These are phyloP conservation scores for Amanita brunnescens DNA, from an alignment of 768 basidiomycete species.

Conservation along the genomic window DNA sequence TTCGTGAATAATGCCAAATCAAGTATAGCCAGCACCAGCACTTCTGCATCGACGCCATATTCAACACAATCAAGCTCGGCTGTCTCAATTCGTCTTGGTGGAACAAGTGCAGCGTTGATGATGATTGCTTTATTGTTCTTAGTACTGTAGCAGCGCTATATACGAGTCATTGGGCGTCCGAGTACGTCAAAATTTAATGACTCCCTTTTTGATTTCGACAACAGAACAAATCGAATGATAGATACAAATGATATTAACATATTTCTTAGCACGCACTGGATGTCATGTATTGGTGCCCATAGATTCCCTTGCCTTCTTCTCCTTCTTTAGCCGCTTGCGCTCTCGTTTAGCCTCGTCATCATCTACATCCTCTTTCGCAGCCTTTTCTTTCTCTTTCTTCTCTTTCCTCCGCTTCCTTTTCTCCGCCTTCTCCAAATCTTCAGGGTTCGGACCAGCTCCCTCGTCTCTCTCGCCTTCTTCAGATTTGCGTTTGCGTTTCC, in stretches of 20 bases:
- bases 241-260: not conserved
- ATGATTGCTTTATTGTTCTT: slow-evolving; percentile 23
- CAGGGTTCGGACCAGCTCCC: slow-evolving; percentile 22
- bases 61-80: slow-evolving; percentile 19
- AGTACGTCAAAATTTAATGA: not conserved
- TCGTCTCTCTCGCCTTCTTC: slow-evolving; percentile 31
- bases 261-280: not conserved
- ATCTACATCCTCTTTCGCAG: slow-evolving; percentile 35
- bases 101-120: slow-evolving; percentile 21
- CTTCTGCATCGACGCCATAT: slow-evolving; percentile 13
- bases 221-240: too few relatives aligned
- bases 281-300: slow-evolving; percentile 26
- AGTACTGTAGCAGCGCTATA: slow-evolving; percentile 19
- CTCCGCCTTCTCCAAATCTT: slow-evolving; percentile 43
- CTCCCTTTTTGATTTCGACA: too few relatives aligned
- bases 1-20: slow-evolving; percentile 48
- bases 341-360: slow-evolving; percentile 57
- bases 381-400: slow-evolving; percentile 46
- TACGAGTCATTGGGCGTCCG: not conserved
- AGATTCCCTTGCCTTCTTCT: slow-evolving; percentile 49
- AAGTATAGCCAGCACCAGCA: slow-evolving; percentile 7
- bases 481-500: slow-evolving; percentile 81
- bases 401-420: slow-evolving; percentile 55
- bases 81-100: slow-evolving; percentile 23
- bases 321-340: slow-evolving; percentile 58